Percentiles rank a stretch among this genome's conserved stretches.
Evolutionary conservation across 2,329 filamentous ascomycete genomes (phyloP).

Genomic region (Tricladium varicosporioides): DNA sequence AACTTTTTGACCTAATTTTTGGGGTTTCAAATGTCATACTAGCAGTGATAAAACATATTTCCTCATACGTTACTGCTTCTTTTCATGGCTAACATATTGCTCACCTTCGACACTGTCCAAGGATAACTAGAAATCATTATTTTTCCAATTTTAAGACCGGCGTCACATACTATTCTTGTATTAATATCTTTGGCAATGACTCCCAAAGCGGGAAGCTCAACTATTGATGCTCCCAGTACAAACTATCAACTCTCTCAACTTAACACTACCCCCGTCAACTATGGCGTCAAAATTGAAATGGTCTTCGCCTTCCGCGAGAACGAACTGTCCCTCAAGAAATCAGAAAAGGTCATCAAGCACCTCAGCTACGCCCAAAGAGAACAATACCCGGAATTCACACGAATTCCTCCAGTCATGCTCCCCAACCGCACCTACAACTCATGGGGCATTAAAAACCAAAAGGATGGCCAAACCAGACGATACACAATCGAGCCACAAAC

Average conservation of each 20-base stretch:
- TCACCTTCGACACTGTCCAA: neutral
- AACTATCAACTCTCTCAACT: neutral
- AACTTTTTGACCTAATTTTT: no score
- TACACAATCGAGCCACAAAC: constrained; percentile 19
- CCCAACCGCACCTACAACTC: constrained; percentile 21
- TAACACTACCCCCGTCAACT: constrained; percentile 7
- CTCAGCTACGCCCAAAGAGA: constrained; percentile 15
- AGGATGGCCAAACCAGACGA: neutral
- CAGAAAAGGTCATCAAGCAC: constrained; percentile 9
- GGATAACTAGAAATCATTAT: no score
- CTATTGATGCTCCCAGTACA: no score
- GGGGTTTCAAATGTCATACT: neutral
- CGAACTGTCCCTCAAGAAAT: constrained; percentile 13
- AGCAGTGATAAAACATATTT: neutral
- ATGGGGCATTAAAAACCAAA: constrained; percentile 15
- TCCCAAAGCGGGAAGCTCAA: no score
- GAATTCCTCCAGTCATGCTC: neutral
- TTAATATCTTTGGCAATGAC: no score
- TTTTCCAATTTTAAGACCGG: no score
- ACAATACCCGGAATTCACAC: constrained; percentile 8
- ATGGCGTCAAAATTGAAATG: constrained; percentile 27
- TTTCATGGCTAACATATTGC: neutral
- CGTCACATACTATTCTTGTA: no score
- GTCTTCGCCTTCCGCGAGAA: constrained; percentile 26
- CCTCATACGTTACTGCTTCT: neutral